These are phyloP conservation scores for Nicotiana rustica DNA, from an alignment of 305 asterid genomes.

Conservation along the genomic window DNA sequence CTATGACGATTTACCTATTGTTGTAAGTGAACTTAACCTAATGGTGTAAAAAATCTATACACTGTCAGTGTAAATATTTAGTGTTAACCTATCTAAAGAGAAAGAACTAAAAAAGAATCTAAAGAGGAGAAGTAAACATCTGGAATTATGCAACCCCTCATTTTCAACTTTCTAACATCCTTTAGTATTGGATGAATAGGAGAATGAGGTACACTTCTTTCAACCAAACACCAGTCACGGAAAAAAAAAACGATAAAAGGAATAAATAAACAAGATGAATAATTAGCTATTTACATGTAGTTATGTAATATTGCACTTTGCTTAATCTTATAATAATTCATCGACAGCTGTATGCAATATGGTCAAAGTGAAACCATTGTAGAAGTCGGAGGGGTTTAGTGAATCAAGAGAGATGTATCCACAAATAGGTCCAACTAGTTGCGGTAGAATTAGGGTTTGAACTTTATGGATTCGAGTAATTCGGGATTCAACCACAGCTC, in stretches of 20 bases:
- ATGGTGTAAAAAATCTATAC: no score
- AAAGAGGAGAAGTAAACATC: background rate
- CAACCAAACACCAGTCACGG: background rate
- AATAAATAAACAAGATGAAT: slow-evolving; percentile 25
- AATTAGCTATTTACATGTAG: background rate
- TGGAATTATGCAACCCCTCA: slow-evolving; percentile 1
- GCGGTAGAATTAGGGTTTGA: no score
- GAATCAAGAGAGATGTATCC: background rate
- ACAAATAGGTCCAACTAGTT: background rate
- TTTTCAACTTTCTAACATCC: slow-evolving; percentile 21
- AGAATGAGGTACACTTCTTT: background rate
- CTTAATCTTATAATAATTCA: background rate
- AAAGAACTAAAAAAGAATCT: background rate
- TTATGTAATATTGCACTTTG: background rate
- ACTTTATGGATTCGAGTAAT: no score
- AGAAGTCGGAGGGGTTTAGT: background rate
- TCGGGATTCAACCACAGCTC: no score
- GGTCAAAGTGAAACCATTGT: slow-evolving; percentile 15
- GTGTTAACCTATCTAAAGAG: background rate
- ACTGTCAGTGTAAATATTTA: background rate
- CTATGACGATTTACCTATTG: no score
- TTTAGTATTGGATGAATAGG: slow-evolving; percentile 12
- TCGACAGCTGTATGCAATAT: background rate
- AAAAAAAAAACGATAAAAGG: background rate
- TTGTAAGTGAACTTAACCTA: no score